Base-by-base conservation (phyloP, 345 rosid genomes). In the Kernera saxatilis region DNA sequence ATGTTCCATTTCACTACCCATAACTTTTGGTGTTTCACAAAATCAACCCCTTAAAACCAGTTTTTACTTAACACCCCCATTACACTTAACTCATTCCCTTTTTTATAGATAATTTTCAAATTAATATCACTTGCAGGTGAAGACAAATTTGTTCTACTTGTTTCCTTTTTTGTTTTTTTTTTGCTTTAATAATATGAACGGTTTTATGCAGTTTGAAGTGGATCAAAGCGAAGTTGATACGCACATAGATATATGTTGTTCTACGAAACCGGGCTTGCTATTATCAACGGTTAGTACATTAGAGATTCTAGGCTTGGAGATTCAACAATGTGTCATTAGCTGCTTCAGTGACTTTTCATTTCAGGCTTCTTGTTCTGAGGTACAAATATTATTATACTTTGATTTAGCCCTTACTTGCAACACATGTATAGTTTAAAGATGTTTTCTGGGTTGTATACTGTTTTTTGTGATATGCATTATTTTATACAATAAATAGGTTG, bases 281-380 rank as follows among this genome's bases (percentile, higher is more conserved):
- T 52, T 87, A 41, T 86, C 98, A 46, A 89, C 96, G 39, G 88
- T 91, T 48, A 77, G 64, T 83, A 87, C 98, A 60, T 73, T 93
- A 41, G 98, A 93, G 76, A 86, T 85, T 53, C 65, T 89, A 41
- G 98, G 96, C 40, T 78, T 91, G 56, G 98, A 90, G 81, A 89
- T 93, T 75, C 91, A 93, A 71, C 96, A 91, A 19, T 87, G 96
- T 78, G 91, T 91, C 29, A 83, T 89, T 18, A 93, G 98, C 68
- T 89, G 94, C 65, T 91, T 93, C 78, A 83, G 80, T 79, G 98
- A 93, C 64, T 93, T 89, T 44, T 86, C 96, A 48, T 77, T 87
- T 83, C 94, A 91, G 74, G 98, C 97, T 67, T 91, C 97, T 54
- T 93, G 97, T 70, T 87, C 94, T 26, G 85, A 87, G 89, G 96